phyloP scores from a whole-genome alignment of 2,329 filamentous ascomycete species.

The Alternaria sp. region DNA sequence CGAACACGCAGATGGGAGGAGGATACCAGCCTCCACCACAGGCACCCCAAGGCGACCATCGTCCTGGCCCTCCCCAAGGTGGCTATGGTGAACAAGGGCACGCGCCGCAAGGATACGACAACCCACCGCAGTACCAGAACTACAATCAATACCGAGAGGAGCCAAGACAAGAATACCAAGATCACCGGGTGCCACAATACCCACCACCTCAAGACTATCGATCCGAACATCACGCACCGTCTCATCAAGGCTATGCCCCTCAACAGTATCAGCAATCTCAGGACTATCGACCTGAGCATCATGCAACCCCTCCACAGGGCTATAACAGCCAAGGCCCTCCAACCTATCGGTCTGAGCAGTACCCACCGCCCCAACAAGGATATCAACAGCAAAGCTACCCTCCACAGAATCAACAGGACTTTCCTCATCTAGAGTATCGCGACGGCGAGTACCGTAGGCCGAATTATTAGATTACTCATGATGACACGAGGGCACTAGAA shows the following conservation, averaged over 20 bases:
- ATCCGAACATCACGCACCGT: constrained; percentile 7
- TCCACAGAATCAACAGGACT: constrained; percentile 12
- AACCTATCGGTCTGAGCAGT: constrained; percentile 3
- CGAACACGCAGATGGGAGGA: constrained; percentile 19
- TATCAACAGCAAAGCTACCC: constrained; percentile 17
- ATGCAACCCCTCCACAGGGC: constrained; percentile 8
- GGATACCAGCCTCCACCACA: constrained; percentile 17
- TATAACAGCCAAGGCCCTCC: constrained; percentile 8
- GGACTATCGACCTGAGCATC: constrained; percentile 8
- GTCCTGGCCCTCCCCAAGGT: constrained; percentile 4
- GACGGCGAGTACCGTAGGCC: constrained; percentile 17
- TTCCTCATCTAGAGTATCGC: constrained; percentile 13
- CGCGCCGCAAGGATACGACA: constrained; percentile 9
- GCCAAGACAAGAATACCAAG: constrained; percentile 3
- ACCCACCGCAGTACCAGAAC: constrained; percentile 16
- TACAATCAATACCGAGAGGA: constrained; percentile 16
- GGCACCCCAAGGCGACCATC: constrained; percentile 13
- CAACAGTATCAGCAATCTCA: constrained; percentile 8
- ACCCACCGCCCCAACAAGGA: constrained; percentile 8
- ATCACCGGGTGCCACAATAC: constrained; percentile 10
- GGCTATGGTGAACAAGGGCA: constrained; percentile 12
- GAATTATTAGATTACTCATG: constrained; percentile 9
- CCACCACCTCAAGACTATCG: constrained; percentile 6
- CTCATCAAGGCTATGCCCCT: constrained; percentile 9
- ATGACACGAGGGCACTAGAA: neutral